Evolutionary conservation across 352 stramenopile species (phyloP), one percentile per base, ranked within the genome.

Genomic region (Phytopythium oedochilum): DNA sequence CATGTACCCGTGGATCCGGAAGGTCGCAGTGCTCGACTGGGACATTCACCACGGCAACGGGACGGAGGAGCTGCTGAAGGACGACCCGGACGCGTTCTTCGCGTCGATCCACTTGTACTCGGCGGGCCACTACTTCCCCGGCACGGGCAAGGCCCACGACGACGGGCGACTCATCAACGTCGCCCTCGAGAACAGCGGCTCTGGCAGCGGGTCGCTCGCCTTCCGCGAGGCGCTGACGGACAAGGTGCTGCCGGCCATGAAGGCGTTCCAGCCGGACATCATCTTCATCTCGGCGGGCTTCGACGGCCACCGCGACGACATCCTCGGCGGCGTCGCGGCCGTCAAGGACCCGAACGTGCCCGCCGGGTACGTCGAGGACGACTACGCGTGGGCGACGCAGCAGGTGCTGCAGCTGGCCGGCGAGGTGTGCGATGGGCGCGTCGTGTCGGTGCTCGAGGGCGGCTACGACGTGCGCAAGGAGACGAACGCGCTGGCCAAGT

Each of bases 11-110:
- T 89, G 75, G 75, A 96, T 99, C 47, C 77, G 83, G 32, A 96
- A 97, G 55, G 76, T 99, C 32, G 96, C 96, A 1, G 97, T 99
- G 53, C 78, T 99, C 26, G 97, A 99, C 70, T 99, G 98, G 87
- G 97, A 99, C 66, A 98, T 99, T 25, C 97, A 99, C 64, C 97
- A 99, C 61, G 89, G 97, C 32, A 99, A 99, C 74, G 97, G 97
- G 35, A 99, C 97, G 4, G 96, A 99, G 44, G 86, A 96, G 63
- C 53, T 96, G 38, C 71, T 96, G 17, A 80, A 83, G 38, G 80
- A 88, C 40, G 84, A 92, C 42, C 66, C 80, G n/a, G 76, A 92
- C 49, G 78, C 75, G 7, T 92, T 94, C 61, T 94, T 94, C 53
- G 74, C 76, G 18, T 94, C 84, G 3, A 86, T 94, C 39, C 84